Conservation (phyloP, 2,329 filamentous ascomycete species). For the Alternaria atra region DNA sequence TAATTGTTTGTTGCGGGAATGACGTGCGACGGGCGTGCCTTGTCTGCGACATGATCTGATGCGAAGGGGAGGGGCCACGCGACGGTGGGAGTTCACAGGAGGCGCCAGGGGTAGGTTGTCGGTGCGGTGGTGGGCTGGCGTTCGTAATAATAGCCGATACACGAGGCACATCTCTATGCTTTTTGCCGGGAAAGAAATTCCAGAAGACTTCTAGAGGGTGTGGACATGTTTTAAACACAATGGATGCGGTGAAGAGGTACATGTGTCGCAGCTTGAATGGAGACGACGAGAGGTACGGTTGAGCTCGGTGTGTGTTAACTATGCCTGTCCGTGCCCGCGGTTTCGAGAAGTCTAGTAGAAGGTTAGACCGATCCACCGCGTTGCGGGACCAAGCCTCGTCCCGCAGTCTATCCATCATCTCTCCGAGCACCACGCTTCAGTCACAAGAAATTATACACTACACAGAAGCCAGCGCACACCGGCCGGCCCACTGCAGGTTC, state of each 20-base stretch:
- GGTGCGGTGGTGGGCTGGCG: slow-evolving; percentile 8
- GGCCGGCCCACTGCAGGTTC: slow-evolving; percentile 3
- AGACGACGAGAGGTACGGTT: neutral
- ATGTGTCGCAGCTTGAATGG: neutral
- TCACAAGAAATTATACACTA: slow-evolving; percentile 10
- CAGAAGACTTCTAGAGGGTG: slow-evolving; percentile 4
- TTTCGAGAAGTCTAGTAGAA: slow-evolving; percentile 23
- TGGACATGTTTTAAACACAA: neutral
- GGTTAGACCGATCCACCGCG: slow-evolving; percentile 18
- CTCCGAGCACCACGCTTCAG: slow-evolving; percentile 21
- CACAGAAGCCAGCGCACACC: neutral
- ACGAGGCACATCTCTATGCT: slow-evolving; percentile 4
- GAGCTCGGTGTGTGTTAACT: neutral
- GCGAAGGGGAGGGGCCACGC: slow-evolving; percentile 16
- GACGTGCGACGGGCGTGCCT: slow-evolving; percentile 18
- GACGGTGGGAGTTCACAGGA: slow-evolving; percentile 16
- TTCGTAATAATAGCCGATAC: slow-evolving; percentile 9
- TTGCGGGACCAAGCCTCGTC: slow-evolving; percentile 26
- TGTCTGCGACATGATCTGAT: slow-evolving; percentile 24
- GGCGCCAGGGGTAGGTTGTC: slow-evolving; percentile 6
- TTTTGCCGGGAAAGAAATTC: slow-evolving; percentile 7
- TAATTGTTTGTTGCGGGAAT: slow-evolving; percentile 14
- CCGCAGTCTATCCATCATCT: slow-evolving; percentile 21
- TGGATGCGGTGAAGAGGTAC: neutral
- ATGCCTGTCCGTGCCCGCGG: slow-evolving; percentile 4